phyloP scores from a whole-genome alignment of 495 filamentous ascomycete genomes.

The Zalerion maritima region DNA sequence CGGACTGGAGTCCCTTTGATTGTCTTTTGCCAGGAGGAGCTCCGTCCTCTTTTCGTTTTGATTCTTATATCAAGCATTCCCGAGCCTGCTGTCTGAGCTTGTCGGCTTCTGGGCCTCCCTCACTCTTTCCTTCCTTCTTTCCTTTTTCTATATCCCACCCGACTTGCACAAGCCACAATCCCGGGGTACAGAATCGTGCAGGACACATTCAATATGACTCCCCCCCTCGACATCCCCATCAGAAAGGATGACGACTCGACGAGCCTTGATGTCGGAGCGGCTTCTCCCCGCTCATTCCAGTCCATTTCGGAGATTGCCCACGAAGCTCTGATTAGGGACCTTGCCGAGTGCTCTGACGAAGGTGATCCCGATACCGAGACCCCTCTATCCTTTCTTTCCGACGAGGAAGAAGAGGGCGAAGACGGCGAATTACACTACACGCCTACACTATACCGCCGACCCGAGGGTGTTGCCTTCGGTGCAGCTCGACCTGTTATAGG shows the following conservation, averaged over 20 bases:
- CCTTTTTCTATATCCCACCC: too few relatives aligned
- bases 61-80: too few relatives aligned
- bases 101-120: too few relatives aligned
- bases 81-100: too few relatives aligned
- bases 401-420: conserved; percentile 34
- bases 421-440: conserved; percentile 34
- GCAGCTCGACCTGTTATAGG: conserved; percentile 28
- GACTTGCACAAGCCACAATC: too few relatives aligned
- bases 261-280: conserved; percentile 6
- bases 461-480: conserved; percentile 48
- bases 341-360: conserved; percentile 43
- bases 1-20: too few relatives aligned
- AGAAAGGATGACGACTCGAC: conserved; percentile 9
- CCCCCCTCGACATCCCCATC: too few relatives aligned
- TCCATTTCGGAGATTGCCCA: conserved; percentile 51
- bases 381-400: conserved; percentile 6
- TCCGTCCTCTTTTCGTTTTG: too few relatives aligned
- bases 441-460: conserved; percentile 56
- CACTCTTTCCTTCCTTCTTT: too few relatives aligned
- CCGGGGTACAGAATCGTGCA: background rate
- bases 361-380: conserved; percentile 20
- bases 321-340: conserved; percentile 53
- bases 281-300: conserved; percentile 33
- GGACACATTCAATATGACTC: conserved; percentile 7
- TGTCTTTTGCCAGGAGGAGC: too few relatives aligned